A percentile compares a stretch with the other conserved stretches of the same genome.
Evolutionary conservation across 768 basidiomycete species (phyloP).

Genomic region (Trametes meyenii): DNA sequence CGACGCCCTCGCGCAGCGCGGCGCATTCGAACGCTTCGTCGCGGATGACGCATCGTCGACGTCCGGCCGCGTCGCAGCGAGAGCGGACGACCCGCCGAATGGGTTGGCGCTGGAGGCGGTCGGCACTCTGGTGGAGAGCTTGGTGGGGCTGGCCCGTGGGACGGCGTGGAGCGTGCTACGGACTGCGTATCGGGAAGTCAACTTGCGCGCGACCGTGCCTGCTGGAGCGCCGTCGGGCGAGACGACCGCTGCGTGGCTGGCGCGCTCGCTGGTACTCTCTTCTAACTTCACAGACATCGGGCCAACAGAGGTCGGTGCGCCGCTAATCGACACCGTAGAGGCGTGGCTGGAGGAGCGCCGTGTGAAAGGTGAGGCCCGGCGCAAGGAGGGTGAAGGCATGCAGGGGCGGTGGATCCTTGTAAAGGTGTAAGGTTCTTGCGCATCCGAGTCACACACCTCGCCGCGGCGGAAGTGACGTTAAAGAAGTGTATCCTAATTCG

Average conservation of each 20-base stretch:
- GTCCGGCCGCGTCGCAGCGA: neutral
- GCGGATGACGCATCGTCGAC: neutral
- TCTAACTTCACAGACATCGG: conserved; percentile 21
- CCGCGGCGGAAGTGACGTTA: neutral
- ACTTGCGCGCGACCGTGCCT: conserved; percentile 25
- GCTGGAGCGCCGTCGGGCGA: neutral
- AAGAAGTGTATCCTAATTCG: neutral
- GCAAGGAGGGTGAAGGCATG: conserved; percentile 60
- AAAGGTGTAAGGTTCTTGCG: conserved; percentile 34
- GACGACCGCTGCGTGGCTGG: conserved; percentile 42
- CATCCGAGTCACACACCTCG: neutral
- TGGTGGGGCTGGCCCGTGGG: conserved; percentile 54
- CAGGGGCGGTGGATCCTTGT: conserved; percentile 65
- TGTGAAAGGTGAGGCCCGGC: conserved; percentile 49
- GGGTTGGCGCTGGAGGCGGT: conserved; percentile 49
- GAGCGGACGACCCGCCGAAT: neutral
- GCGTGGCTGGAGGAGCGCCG: conserved; percentile 55
- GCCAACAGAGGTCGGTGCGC: conserved; percentile 26
- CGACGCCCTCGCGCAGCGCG: conserved; percentile 44
- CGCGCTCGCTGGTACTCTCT: conserved; percentile 31
- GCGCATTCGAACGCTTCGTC: conserved; percentile 32
- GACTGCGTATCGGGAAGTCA: conserved; percentile 64
- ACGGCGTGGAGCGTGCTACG: conserved; percentile 64
- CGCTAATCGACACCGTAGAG: conserved; percentile 37
- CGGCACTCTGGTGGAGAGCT: conserved; percentile 43